These are phyloP conservation scores for Takashimella koratensis DNA, from an alignment of 1,284 basidiomycete genomes.

Conservation along the genomic window DNA sequence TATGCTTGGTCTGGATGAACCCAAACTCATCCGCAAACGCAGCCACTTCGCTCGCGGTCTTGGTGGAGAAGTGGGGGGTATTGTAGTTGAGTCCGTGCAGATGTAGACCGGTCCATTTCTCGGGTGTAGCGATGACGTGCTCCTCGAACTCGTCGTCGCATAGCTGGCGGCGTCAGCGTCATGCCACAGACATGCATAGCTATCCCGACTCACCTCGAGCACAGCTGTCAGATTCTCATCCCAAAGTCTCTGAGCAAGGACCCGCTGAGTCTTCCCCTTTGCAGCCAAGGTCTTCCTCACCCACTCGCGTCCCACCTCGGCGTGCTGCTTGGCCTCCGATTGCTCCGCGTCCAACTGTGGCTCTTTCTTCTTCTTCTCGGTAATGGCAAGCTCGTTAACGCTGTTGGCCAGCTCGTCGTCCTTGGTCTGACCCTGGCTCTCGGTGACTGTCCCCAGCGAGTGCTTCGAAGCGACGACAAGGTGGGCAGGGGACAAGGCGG, in stretches of 20 bases:
- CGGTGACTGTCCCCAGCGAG: slow-evolving; percentile 60
- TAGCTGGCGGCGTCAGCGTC: slow-evolving; percentile 56
- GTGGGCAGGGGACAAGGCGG: slow-evolving; percentile 70
- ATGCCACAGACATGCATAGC: neutral
- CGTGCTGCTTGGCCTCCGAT: slow-evolving; percentile 33
- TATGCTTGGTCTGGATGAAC: slow-evolving; percentile 75
- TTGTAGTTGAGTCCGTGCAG: slow-evolving; percentile 86
- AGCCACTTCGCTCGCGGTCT: slow-evolving; percentile 65
- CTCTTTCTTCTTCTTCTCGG: slow-evolving; percentile 10
- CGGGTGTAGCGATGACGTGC: slow-evolving; percentile 82
- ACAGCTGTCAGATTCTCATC: slow-evolving; percentile 83
- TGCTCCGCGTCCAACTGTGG: slow-evolving; percentile 19
- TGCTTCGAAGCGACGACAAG: slow-evolving; percentile 92
- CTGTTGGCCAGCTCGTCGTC: slow-evolving; percentile 5
- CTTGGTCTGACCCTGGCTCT: slow-evolving; percentile 22
- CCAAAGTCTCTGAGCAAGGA: slow-evolving; percentile 76
- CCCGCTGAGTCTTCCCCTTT: slow-evolving; percentile 64
- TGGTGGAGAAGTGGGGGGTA: slow-evolving; percentile 68
- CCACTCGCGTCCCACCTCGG: slow-evolving; percentile 59
- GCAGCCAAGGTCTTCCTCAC: slow-evolving; percentile 65
- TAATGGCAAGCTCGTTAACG: slow-evolving; percentile 4
- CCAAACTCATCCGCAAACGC: slow-evolving; percentile 86
- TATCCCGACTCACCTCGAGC: slow-evolving; percentile 66
- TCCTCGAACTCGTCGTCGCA: slow-evolving; percentile 98
- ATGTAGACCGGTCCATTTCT: slow-evolving; percentile 83